A percentile compares a stretch with the other conserved stretches of the same genome.
Conservation (phyloP, 139 green algal genomes). For the Zygnema circumcarinatum region DNA sequence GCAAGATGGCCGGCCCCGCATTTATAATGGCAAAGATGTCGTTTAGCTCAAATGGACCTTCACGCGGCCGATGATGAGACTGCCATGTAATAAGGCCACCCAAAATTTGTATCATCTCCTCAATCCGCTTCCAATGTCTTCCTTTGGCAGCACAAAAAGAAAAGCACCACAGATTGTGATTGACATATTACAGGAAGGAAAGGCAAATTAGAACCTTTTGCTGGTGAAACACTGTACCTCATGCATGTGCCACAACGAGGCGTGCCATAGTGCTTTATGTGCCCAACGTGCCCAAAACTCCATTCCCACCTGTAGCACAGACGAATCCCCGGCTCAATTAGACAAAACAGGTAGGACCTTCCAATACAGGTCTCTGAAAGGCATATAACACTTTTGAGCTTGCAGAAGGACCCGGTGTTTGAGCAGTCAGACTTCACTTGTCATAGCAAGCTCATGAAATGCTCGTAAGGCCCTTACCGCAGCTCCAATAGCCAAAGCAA, state of each 20-base stretch:
- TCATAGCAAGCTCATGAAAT: too few relatives aligned
- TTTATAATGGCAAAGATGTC: constrained; percentile 95
- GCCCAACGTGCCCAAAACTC: constrained; percentile 91
- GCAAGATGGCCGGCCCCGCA: constrained; percentile 85
- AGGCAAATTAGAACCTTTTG: too few relatives aligned
- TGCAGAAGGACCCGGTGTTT: too few relatives aligned
- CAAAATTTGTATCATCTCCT: constrained; percentile 69
- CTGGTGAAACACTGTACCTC: too few relatives aligned
- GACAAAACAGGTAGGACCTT: background rate
- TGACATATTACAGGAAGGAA: too few relatives aligned
- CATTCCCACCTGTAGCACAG: constrained; percentile 63
- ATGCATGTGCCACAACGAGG: constrained; percentile 68
- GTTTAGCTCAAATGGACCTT: constrained; percentile 94
- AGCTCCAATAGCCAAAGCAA: constrained; percentile 50
- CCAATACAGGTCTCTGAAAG: too few relatives aligned
- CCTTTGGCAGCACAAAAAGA: too few relatives aligned
- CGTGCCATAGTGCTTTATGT: constrained; percentile 94
- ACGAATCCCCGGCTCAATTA: background rate
- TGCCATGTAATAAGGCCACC: constrained; percentile 75
- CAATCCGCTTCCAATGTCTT: too few relatives aligned
- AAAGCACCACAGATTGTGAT: too few relatives aligned
- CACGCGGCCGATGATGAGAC: constrained; percentile 87
- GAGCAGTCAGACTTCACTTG: too few relatives aligned
- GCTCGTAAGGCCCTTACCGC: constrained; percentile 52
- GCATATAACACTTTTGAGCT: too few relatives aligned